These are phyloP conservation scores for Starmerella scarabaei DNA, from an alignment of 805 yeast species.

Conservation along the genomic window DNA sequence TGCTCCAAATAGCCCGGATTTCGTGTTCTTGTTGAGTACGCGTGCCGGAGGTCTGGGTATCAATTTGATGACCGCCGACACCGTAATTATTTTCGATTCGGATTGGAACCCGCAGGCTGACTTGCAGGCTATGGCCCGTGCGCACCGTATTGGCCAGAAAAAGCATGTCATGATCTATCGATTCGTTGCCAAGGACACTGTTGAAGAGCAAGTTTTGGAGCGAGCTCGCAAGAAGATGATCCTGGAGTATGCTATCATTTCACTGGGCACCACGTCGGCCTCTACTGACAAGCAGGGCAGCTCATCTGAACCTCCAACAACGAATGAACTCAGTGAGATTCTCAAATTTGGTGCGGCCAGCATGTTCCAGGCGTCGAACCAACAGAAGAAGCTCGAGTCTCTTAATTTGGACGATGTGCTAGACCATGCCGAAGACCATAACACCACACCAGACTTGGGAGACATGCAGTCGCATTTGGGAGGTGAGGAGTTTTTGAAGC, in stretches of 20 bases:
- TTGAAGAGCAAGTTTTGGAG: conserved; percentile 93
- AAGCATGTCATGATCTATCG: conserved; percentile 95
- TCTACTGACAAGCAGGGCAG: conserved; percentile 39
- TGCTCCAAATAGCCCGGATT: conserved; percentile 84
- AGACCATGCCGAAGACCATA: conserved; percentile 93
- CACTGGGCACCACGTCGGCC: conserved; percentile 76
- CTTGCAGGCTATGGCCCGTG: conserved; percentile 98
- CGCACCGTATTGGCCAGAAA: conserved; percentile 98
- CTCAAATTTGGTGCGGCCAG: conserved; percentile 96
- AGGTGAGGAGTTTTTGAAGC: conserved; percentile 93
- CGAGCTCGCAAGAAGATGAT: conserved; percentile 97
- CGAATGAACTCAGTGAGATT: conserved; percentile 81
- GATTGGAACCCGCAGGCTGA: conserved; percentile 99
- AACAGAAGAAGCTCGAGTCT: conserved; percentile 90
- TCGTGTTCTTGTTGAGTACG: conserved; percentile 77
- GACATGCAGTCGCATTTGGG: conserved; percentile 78
- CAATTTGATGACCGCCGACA: conserved; percentile 97
- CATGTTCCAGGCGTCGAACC: conserved; percentile 91
- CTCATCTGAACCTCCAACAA: conserved; percentile 38
- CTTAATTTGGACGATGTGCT: conserved; percentile 91
- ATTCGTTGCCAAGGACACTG: conserved; percentile 95
- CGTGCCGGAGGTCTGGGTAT: conserved; percentile 99
- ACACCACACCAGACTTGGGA: conserved; percentile 90
- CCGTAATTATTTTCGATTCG: conserved; percentile 93
- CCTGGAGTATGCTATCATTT: conserved; percentile 91